These are phyloP conservation scores for Trifolium dubium DNA, from an alignment of 306 rosid genomes.

Conservation along the genomic window DNA sequence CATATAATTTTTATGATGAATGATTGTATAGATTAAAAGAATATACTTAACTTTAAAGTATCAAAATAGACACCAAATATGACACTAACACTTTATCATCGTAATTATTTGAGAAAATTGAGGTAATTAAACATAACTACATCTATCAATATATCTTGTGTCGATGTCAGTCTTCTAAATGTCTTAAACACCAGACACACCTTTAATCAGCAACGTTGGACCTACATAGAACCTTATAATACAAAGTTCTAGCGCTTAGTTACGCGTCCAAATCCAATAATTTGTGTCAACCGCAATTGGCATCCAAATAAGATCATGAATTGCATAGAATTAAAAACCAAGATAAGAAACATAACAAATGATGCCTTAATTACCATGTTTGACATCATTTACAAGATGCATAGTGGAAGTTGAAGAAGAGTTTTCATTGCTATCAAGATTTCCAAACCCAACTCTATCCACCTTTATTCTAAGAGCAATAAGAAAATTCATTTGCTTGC, in stretches of 20 bases:
- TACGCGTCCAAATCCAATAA: too few relatives aligned
- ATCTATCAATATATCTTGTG: too few relatives aligned
- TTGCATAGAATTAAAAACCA: background rate
- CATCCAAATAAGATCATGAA: too few relatives aligned
- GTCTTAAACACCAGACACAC: background rate
- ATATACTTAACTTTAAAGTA: background rate
- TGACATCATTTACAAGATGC: slow-evolving; percentile 34
- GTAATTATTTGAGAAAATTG: too few relatives aligned
- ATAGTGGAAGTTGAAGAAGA: slow-evolving; percentile 37
- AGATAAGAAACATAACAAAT: background rate
- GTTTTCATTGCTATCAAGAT: slow-evolving; percentile 34
- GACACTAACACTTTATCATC: too few relatives aligned
- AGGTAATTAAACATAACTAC: too few relatives aligned
- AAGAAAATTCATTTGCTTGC: slow-evolving; percentile 74
- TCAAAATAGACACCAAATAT: too few relatives aligned
- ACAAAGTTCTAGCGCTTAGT: too few relatives aligned
- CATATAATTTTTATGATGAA: background rate
- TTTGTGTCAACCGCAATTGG: too few relatives aligned
- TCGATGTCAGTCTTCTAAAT: too few relatives aligned
- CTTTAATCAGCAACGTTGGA: background rate
- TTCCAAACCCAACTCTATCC: slow-evolving; percentile 45
- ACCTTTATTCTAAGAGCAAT: slow-evolving; percentile 73
- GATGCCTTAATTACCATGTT: slow-evolving; percentile 44
- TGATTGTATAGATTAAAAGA: slow-evolving; percentile 12
- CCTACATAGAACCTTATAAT: background rate